Evolutionary conservation across 495 filamentous ascomycete genomes (phyloP).

Genomic region (Aspergillus asperescens): DNA sequence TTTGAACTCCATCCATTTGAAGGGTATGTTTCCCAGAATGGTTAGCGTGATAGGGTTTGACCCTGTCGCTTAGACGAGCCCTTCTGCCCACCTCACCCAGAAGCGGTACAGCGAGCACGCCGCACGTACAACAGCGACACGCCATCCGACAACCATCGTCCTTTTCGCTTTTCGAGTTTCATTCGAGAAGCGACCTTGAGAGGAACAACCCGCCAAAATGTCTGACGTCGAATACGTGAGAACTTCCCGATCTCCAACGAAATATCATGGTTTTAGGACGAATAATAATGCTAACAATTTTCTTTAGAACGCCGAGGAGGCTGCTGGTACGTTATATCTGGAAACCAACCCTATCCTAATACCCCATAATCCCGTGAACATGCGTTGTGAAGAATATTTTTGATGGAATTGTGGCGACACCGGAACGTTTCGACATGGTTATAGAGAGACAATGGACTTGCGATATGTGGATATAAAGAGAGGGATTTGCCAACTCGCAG

Average conservation of each 20-base stretch:
- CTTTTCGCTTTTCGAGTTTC: conserved; percentile 47
- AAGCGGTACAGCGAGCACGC: conserved; percentile 24
- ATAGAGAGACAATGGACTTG: not conserved
- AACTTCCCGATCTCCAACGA: conserved; percentile 21
- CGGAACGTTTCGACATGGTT: conserved; percentile 6
- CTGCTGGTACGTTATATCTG: conserved; percentile 63
- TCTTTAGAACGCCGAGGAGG: conserved; percentile 82
- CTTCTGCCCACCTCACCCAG: conserved; percentile 39
- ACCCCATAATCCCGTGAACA: not conserved
- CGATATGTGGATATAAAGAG: not conserved
- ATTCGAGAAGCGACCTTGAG: conserved; percentile 48
- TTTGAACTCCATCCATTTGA: conserved; percentile 19
- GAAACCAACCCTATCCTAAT: conserved; percentile 9
- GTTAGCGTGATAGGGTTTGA: conserved; percentile 40
- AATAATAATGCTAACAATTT: conserved; percentile 33
- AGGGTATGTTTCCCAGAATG: conserved; percentile 17
- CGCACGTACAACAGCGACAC: conserved; percentile 41
- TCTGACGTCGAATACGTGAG: conserved; percentile 89
- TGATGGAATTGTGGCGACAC: conserved; percentile 10
- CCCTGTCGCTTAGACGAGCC: conserved; percentile 47
- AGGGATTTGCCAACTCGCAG: conserved; percentile 18
- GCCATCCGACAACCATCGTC: conserved; percentile 43
- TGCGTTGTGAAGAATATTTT: conserved; percentile 7
- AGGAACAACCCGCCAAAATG: conserved; percentile 67
- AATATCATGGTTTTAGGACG: conserved; percentile 1